Base-by-base conservation (phyloP, 768 basidiomycete genomes). In the Naganishia antarctica region DNA sequence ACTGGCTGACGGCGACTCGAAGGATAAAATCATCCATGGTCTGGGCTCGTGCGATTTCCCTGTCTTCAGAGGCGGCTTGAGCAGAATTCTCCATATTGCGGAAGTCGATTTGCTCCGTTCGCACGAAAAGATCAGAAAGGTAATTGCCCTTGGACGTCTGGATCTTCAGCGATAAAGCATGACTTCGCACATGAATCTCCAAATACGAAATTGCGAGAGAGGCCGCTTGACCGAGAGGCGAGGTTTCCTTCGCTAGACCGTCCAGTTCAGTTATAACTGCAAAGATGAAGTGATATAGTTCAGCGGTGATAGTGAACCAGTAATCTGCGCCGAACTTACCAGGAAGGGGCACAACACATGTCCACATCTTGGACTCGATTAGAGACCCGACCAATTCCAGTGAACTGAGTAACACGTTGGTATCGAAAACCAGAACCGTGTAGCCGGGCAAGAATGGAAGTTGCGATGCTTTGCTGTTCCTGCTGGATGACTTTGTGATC, bases 231-330 rank as follows among this genome's bases (percentile, higher is more conserved):
- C 87, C 90, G 25, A 97, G 86, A 0, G 83, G 76, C 0, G 83
- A 78, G 2, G 80, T 65, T 68, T 88, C 87, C 0, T 83, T 81
- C 8, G 78, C 71, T 25, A 98, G 84, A n/a, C 92, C 91, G 69
- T 99, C 94, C 8, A 99, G 86, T 70, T 99, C 96, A 82, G 93
- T 97, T 73, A 98, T 84, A 66, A 96, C 94, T 70, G n/a, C n/a
- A n/a, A 43, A 28, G 31, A 13, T 15, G 15, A 9, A 60, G 25
- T 11, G 34, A 31, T 5, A 23, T n/a, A 26, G 0, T 12, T 15
- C 18, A 46, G 18, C 16, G 23, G 31, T 21, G 7, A 40, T 12
- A 8, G 45, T 11, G 3, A 40, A 37, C 4, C 12, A 11, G 1
- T 43, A 18, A 16, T 32, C 28, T 15, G 31, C n/a, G n/a, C 29